These are phyloP conservation scores for Gillenia trifoliata DNA, from an alignment of 306 rosid species.

Conservation along the genomic window DNA sequence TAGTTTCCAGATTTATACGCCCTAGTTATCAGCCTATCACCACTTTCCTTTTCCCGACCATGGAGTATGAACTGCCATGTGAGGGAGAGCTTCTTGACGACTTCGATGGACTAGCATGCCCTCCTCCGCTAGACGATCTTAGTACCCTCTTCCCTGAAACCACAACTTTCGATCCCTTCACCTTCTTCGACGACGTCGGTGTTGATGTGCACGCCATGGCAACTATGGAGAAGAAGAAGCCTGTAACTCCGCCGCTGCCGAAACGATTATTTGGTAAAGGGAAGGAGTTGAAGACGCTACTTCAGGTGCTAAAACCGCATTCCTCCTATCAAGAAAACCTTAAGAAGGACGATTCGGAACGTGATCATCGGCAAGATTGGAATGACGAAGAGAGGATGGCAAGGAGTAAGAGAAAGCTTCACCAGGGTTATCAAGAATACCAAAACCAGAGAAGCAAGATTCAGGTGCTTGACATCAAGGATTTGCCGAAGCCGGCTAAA, in stretches of 20 bases:
- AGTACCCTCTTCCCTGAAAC: background rate
- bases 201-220: background rate
- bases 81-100: background rate
- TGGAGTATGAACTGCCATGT: background rate
- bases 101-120: too few relatives aligned
- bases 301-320: background rate
- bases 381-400: background rate
- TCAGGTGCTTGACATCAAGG: background rate
- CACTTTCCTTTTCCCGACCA: background rate
- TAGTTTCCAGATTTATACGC: background rate
- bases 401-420: background rate
- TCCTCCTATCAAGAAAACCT: background rate
- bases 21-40: background rate
- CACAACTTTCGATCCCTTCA: background rate
- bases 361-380: background rate
- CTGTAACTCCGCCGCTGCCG: background rate
- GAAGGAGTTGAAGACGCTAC: background rate
- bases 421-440: background rate
- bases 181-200: background rate
- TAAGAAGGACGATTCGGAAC: too few relatives aligned
- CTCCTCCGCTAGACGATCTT: too few relatives aligned
- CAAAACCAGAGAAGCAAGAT: background rate
- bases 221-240: background rate
- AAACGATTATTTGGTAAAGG: background rate
- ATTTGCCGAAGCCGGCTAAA: background rate